A percentile compares a stretch with the other conserved stretches of the same genome.
Conservation (phyloP, 257 asterid species). For the Fraxinus excelsior region DNA sequence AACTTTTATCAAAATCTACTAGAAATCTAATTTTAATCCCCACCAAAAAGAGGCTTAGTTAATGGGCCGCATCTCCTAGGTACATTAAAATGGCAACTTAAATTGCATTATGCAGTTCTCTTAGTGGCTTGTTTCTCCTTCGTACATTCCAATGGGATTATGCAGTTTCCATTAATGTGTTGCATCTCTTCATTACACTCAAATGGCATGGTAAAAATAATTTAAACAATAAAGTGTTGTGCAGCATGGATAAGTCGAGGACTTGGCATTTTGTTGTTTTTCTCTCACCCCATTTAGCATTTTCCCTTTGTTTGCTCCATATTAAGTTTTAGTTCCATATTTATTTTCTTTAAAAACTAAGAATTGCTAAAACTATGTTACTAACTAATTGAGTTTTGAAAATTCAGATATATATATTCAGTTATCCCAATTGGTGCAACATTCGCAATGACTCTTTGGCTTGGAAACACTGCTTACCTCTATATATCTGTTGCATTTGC, state of each 20-base stretch:
- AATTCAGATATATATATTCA: conserved; percentile 70
- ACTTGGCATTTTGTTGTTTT: conserved; percentile 1
- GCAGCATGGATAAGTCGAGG: neutral
- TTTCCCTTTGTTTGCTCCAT: conserved; percentile 2
- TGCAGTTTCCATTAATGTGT: too few relatives aligned
- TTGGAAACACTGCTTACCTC: conserved; percentile 98
- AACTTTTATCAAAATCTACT: too few relatives aligned
- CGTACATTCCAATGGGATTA: too few relatives aligned
- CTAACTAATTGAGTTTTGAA: conserved; percentile 13
- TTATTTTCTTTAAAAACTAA: neutral
- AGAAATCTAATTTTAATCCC: too few relatives aligned
- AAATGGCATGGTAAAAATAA: neutral
- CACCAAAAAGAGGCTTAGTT: neutral
- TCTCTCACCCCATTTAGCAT: neutral
- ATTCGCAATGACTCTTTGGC: conserved; percentile 99
- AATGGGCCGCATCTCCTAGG: neutral
- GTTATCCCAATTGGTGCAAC: conserved; percentile 95
- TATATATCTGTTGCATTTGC: conserved; percentile 97
- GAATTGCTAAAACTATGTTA: conserved; percentile 17
- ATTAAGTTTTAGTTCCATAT: neutral
- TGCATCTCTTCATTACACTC: too few relatives aligned
- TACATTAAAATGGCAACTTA: neutral
- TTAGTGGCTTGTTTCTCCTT: neutral
- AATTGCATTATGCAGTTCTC: neutral
- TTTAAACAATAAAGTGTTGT: neutral